These are phyloP conservation scores for Fusarium lateritium DNA, from an alignment of 2,329 filamentous ascomycete genomes.

Conservation along the genomic window DNA sequence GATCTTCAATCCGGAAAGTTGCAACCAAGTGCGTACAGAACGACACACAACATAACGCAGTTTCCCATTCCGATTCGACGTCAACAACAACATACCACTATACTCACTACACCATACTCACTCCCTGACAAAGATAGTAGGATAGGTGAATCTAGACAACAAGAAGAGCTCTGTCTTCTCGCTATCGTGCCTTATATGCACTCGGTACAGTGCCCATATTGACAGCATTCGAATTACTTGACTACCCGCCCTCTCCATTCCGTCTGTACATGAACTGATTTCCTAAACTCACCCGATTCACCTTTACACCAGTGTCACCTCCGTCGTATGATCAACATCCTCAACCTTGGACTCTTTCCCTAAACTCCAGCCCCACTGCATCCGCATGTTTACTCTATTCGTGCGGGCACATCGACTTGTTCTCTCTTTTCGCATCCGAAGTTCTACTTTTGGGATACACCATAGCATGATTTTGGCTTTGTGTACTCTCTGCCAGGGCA, in stretches of 20 bases:
- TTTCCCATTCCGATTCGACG: not conserved
- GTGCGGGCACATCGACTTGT: not conserved
- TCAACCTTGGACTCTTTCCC: conserved; percentile 10
- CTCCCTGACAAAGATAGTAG: not conserved
- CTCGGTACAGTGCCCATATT: not conserved
- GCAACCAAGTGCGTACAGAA: conserved; percentile 19
- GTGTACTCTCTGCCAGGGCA: conserved; percentile 18
- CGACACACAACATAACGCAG: conserved; percentile 17
- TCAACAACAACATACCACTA: conserved; percentile 2
- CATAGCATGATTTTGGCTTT: conserved; percentile 9
- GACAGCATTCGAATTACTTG: not conserved
- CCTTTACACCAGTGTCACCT: conserved; percentile 36
- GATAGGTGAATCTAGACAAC: not conserved
- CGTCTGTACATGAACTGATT: not conserved
- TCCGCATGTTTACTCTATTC: conserved; percentile 3
- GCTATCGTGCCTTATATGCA: not conserved
- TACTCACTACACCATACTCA: not conserved
- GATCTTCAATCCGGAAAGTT: conserved; percentile 19
- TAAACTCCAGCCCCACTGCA: not conserved
- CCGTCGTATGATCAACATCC: conserved; percentile 25
- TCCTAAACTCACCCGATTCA: conserved; percentile 7
- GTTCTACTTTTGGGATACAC: conserved; percentile 12
- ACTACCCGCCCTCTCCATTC: not conserved
- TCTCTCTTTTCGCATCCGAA: conserved; percentile 11
- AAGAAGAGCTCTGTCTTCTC: not conserved